Evolutionary conservation across 192 early-diverging fungal genomes (phyloP), one percentile per base, ranked within the genome.

Genomic region (Backusella australiensis): DNA sequence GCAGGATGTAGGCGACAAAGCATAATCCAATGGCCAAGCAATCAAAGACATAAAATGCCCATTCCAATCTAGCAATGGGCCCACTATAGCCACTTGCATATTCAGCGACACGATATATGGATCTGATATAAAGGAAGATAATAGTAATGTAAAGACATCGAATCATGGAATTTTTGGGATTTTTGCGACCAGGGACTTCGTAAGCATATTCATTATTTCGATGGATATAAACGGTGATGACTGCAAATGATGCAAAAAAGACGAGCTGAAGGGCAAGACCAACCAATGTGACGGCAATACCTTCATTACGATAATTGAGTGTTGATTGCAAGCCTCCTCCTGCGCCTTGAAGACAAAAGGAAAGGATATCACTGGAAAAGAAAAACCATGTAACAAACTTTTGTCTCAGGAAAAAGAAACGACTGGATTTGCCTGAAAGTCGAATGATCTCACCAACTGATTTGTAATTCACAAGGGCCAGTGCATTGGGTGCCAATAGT

Each of bases 391-490:
- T 83, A 19, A 86, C 77, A 41, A 86, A 86, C 5, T 69, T 63
- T 6, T 82, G 82, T 2, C 71, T 78, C 15, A 85, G 53, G 67
- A 66, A 84, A 23, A 85, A 85, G 3, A 8, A 42, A 6, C 65
- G 68, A 0, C 38, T 36, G 6, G 29, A 19, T 52, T 71, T 67
- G 3, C 67, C 65, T 1, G 79, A 83, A 11, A 29, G 46, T 12
- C 76, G 75, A 9, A 80, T 78, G 2, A 85, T 67, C 17, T 85
- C 76, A 44, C 77, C 84, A 2, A 86, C 39, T 11, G 82, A 75
- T 39, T 85, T 86, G 76, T 85, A 86, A 73, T 86, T 85, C 19
- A 79, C 78, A 19, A 86, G 52, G 9, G 86, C 84, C 21, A 86
- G 72, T 6, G 86, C 84, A 41, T 86, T 85, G 41, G 86, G 86